Base-by-base conservation (phyloP, 495 filamentous ascomycete genomes). In the Penicillium lividum region DNA sequence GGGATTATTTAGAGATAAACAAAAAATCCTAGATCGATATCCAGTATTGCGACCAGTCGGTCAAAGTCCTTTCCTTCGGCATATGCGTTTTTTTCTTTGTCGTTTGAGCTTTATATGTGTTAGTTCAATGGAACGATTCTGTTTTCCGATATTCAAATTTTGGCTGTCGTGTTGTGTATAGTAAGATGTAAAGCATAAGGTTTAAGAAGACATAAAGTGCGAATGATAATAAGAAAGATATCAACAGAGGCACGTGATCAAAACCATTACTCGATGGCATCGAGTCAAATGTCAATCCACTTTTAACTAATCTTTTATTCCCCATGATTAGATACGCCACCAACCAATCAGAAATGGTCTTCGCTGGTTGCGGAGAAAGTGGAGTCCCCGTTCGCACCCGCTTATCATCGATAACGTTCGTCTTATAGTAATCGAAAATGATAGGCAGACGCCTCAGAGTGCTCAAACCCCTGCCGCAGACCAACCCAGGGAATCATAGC, bases 211-310 rank as follows among this genome's bases (percentile, higher is more conserved):
- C 22, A 22, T 22, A 22, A 22, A 22, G 22, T 22, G 22, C 2
- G 22, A 22, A 22, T 22, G 22, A 22, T 22, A 22, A 22, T 22
- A 22, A 7, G 31, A 10, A 22, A 7, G 31, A 10, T 33, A 33
- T 33, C 31, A 33, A n/a, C 3, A 40, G 0, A 13, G 8, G 2
- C 38, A 40, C 38, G 38, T 40, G 38, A 40, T 7, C 38, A 58
- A 51, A 54, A 13, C 42, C 34, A 70, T 76, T 74, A 76, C 73
- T 76, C 70, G 73, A 76, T 76, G 60, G 31, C 62, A 76, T 76
- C 72, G 73, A 74, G 73, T 76, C 72, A 76, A 46, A 10, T 7
- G n/a, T 4, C 30, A 47, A 33, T 51, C 28, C 47, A 28, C 30
- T 43, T 44, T 25, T 54, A 63, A 46, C 22, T 34, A 60, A 58